Percentiles rank a stretch among this genome's conserved stretches.
These are phyloP conservation scores for Mucor piriformis DNA, from an alignment of 371 early-diverging fungal genomes.

Conservation along the genomic window DNA sequence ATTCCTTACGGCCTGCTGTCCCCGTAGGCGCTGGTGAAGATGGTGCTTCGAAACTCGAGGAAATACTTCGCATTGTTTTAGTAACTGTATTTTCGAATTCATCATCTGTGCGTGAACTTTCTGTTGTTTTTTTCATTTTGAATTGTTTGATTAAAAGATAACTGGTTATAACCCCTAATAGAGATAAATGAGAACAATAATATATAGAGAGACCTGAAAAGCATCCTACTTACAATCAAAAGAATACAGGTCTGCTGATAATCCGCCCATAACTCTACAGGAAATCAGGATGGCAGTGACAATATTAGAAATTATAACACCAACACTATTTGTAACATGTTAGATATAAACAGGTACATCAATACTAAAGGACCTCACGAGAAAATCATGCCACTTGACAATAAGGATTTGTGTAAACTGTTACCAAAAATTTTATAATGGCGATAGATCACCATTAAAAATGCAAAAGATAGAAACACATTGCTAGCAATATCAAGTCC, in stretches of 20 bases:
- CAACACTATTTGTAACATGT: slow-evolving; percentile 26
- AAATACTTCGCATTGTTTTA: neutral
- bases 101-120: neutral
- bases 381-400: slow-evolving; percentile 44
- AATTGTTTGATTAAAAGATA: slow-evolving; percentile 47
- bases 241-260: slow-evolving; percentile 48
- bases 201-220: neutral
- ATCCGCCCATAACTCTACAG: slow-evolving; percentile 31
- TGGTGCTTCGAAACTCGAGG: neutral
- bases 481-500: slow-evolving; percentile 47
- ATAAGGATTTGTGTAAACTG: slow-evolving; percentile 36
- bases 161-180: slow-evolving; percentile 46
- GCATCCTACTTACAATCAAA: slow-evolving; percentile 45
- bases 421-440: slow-evolving; percentile 44
- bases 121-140: slow-evolving; percentile 16
- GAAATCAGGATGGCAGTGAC: slow-evolving; percentile 43
- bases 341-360: neutral
- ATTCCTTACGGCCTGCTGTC: neutral
- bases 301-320: slow-evolving; percentile 47
- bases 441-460: slow-evolving; percentile 39
- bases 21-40: neutral
- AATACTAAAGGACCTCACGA: slow-evolving; percentile 33
- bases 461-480: slow-evolving; percentile 42
- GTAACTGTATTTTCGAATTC: neutral
- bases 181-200: neutral